A percentile compares a stretch with the other conserved stretches of the same genome.
Evolutionary conservation across 768 basidiomycete species (phyloP).

Genomic region (Polyporus arcularius): DNA sequence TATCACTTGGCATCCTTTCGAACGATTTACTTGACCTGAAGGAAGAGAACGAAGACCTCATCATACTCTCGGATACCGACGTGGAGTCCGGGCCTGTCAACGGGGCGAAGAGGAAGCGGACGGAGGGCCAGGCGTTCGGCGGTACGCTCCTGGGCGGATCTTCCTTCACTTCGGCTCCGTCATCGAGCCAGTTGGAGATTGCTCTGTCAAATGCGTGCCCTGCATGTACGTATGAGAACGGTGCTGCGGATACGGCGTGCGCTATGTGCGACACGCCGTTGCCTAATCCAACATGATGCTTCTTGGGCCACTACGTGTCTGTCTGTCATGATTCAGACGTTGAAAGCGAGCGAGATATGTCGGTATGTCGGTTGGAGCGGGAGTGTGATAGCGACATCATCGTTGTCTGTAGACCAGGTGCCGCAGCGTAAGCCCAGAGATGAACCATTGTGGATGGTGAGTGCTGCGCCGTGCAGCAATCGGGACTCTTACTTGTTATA

Average conservation of each 20-base stretch:
- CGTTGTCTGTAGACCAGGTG: too few species aligned
- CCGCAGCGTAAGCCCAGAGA: too few species aligned
- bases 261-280: constrained; percentile 32
- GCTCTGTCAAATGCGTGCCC: constrained; percentile 46
- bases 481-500: too few species aligned
- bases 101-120: constrained; percentile 41
- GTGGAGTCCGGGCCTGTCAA: constrained; percentile 30
- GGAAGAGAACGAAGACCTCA: constrained; percentile 61
- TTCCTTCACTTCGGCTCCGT: constrained; percentile 30
- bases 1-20: constrained; percentile 55
- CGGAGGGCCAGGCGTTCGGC: constrained; percentile 69
- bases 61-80: constrained; percentile 53
- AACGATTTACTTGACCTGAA: constrained; percentile 69
- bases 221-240: constrained; percentile 62
- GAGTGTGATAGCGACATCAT: too few species aligned
- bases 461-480: too few species aligned
- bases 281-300: background rate
- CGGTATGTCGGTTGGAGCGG: too few species aligned
- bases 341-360: too few species aligned
- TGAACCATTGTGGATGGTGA: too few species aligned
- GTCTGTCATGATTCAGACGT: too few species aligned
- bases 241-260: constrained; percentile 35
- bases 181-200: constrained; percentile 18
- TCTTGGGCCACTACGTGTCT: too few species aligned
- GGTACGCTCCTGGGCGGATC: constrained; percentile 65